A percentile compares a stretch with the other conserved stretches of the same genome.
These are phyloP conservation scores for Hyphodiscus hymeniophilus DNA, from an alignment of 495 filamentous ascomycete genomes.

Conservation along the genomic window DNA sequence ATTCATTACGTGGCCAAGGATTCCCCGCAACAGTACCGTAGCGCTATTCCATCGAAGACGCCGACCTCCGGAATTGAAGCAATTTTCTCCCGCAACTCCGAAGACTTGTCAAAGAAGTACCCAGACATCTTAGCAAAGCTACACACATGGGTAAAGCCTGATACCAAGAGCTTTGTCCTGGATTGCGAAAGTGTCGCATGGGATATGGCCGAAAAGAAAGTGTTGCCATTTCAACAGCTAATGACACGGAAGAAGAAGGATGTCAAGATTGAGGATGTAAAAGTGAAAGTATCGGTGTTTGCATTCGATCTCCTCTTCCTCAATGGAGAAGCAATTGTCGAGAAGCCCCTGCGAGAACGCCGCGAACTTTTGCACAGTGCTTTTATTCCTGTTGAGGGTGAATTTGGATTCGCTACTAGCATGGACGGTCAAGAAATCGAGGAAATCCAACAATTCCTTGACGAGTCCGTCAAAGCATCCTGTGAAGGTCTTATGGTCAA, in stretches of 20 bases:
- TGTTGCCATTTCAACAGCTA: conserved; percentile 92
- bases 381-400: conserved; percentile 72
- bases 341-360: conserved; percentile 78
- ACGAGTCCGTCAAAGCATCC: conserved; percentile 86
- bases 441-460: conserved; percentile 83
- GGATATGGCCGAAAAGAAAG: conserved; percentile 87
- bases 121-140: conserved; percentile 89
- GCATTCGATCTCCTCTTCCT: conserved; percentile 93
- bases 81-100: conserved; percentile 94
- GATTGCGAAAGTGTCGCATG: conserved; percentile 99
- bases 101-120: conserved; percentile 95
- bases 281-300: conserved; percentile 95
- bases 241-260: conserved; percentile 98
- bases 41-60: conserved; percentile 49
- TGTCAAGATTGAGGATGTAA: conserved; percentile 93
- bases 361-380: conserved; percentile 66
- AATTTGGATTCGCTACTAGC: conserved; percentile 83
- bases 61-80: conserved; percentile 58
- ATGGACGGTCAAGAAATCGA: conserved; percentile 87
- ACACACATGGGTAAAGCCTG: conserved; percentile 77
- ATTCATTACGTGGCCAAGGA: conserved; percentile 94
- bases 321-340: conserved; percentile 85
- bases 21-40: conserved; percentile 53
- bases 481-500: conserved; percentile 99
- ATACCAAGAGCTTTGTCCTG: conserved; percentile 87